A percentile compares a stretch with the other conserved stretches of the same genome.
These are phyloP conservation scores for Saccharum hybrid DNA, from an alignment of 202 grass and related monocot genomes.

Conservation along the genomic window DNA sequence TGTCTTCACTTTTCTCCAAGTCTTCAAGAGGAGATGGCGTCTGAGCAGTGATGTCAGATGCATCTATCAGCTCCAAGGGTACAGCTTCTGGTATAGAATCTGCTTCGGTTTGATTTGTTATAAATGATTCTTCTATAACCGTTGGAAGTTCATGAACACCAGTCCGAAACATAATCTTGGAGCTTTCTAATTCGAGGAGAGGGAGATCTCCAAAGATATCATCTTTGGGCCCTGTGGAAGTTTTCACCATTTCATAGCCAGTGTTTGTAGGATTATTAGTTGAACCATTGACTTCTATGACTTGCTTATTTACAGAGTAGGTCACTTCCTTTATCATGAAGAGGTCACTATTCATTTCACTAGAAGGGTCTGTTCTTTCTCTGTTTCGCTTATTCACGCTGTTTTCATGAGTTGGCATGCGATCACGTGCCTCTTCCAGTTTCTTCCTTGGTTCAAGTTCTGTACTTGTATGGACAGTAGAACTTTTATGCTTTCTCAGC, in stretches of 20 bases:
- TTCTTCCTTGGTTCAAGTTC: slow-evolving; percentile 43
- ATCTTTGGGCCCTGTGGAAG: slow-evolving; percentile 55
- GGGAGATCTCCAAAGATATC: slow-evolving; percentile 75
- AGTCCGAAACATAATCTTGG: slow-evolving; percentile 48
- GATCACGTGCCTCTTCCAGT: slow-evolving; percentile 34
- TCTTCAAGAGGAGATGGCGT: slow-evolving; percentile 30
- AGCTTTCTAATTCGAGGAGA: slow-evolving; percentile 64
- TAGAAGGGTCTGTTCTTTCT: slow-evolving; percentile 23
- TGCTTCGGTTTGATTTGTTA: slow-evolving; percentile 47
- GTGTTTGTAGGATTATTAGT: slow-evolving; percentile 28
- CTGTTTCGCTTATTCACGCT: slow-evolving; percentile 25
- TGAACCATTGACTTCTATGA: slow-evolving; percentile 18
- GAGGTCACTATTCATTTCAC: slow-evolving; percentile 23
- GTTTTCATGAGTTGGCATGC: slow-evolving; percentile 21
- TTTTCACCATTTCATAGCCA: slow-evolving; percentile 40
- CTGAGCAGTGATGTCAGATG: slow-evolving; percentile 38
- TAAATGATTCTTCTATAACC: slow-evolving; percentile 52
- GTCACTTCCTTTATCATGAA: slow-evolving; percentile 16
- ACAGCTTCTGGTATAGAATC: slow-evolving; percentile 49
- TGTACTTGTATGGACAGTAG: slow-evolving; percentile 34
- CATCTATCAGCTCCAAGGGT: slow-evolving; percentile 39
- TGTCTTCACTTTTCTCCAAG: slow-evolving; percentile 35
- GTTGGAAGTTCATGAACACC: slow-evolving; percentile 55
- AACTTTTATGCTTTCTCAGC: slow-evolving; percentile 48
- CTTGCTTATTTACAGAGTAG: slow-evolving; percentile 36